Percentiles rank a stretch among this genome's conserved stretches.
Evolutionary conservation across 164 flowering plant species (phyloP).

Genomic region (Vitis vinifera): DNA sequence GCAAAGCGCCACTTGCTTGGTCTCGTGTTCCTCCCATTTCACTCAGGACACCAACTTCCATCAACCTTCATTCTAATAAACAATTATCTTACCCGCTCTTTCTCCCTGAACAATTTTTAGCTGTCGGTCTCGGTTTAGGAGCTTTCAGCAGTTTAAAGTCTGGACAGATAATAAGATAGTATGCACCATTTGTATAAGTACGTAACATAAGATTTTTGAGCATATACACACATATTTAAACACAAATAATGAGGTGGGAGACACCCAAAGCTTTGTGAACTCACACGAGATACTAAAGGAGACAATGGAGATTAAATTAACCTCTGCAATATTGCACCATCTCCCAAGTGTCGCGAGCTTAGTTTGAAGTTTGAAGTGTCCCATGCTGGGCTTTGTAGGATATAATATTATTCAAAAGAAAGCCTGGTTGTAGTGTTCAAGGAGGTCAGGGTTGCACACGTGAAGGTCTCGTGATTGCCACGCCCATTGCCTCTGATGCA

Average conservation of each 20-base stretch:
- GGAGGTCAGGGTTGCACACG: conserved; percentile 46
- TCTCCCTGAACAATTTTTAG: conserved; percentile 10
- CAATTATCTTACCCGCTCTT: background rate
- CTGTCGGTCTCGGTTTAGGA: conserved; percentile 8
- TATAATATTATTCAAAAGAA: background rate
- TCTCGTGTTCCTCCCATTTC: conserved; percentile 41
- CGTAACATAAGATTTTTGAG: too few relatives aligned
- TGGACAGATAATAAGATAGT: background rate
- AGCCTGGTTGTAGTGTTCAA: conserved; percentile 19
- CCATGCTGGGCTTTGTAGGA: conserved; percentile 13
- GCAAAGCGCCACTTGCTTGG: conserved; percentile 30
- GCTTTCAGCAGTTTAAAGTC: background rate
- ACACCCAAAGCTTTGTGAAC: conserved; percentile 20
- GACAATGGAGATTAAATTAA: conserved; percentile 14
- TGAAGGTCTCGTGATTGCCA: conserved; percentile 38
- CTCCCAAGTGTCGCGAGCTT: conserved; percentile 12
- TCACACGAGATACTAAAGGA: conserved; percentile 9
- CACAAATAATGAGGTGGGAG: background rate
- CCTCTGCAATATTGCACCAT: background rate
- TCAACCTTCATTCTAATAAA: conserved; percentile 1
- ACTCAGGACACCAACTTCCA: conserved; percentile 14
- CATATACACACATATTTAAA: too few relatives aligned
- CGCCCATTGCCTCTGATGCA: conserved; percentile 17
- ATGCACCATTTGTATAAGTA: too few relatives aligned
- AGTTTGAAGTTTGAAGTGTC: conserved; percentile 13